A percentile compares a stretch with the other conserved stretches of the same genome.
Evolutionary conservation across 192 early-diverging fungal species (phyloP).

Genomic region (Backusella mclennaniae): DNA sequence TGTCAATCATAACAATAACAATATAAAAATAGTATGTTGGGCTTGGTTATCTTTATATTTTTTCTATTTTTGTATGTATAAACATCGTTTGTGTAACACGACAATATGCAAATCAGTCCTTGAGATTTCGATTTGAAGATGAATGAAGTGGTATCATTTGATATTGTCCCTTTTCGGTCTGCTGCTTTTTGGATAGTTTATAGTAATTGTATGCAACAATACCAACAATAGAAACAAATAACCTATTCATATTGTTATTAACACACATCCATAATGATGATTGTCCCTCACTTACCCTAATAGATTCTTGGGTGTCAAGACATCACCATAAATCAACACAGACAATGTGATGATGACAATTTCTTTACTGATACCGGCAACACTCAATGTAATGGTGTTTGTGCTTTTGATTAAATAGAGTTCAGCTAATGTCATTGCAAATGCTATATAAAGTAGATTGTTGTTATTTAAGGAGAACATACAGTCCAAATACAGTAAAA

Average conservation of each 20-base stretch:
- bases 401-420: conserved; percentile 76
- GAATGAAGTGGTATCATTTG: conserved; percentile 19
- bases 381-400: conserved; percentile 78
- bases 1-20: conserved; percentile 7
- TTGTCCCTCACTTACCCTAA: conserved; percentile 49
- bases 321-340: conserved; percentile 69
- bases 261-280: not conserved
- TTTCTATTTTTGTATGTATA: not conserved
- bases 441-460: conserved; percentile 44
- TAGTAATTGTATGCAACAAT: conserved; percentile 53
- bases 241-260: conserved; percentile 25
- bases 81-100: not conserved
- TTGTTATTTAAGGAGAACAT: not conserved
- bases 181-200: conserved; percentile 23
- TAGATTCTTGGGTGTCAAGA: conserved; percentile 61
- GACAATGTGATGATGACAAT: conserved; percentile 73
- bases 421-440: conserved; percentile 77
- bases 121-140: conserved; percentile 2
- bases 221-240: conserved; percentile 56
- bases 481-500: not conserved
- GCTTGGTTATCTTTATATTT: not conserved
- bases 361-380: conserved; percentile 80
- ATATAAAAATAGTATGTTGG: conserved; percentile 1
- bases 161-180: conserved; percentile 3
- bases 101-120: not conserved